Conservation (phyloP, 208 protist genomes). For the Trichomonas vaginalis region DNA sequence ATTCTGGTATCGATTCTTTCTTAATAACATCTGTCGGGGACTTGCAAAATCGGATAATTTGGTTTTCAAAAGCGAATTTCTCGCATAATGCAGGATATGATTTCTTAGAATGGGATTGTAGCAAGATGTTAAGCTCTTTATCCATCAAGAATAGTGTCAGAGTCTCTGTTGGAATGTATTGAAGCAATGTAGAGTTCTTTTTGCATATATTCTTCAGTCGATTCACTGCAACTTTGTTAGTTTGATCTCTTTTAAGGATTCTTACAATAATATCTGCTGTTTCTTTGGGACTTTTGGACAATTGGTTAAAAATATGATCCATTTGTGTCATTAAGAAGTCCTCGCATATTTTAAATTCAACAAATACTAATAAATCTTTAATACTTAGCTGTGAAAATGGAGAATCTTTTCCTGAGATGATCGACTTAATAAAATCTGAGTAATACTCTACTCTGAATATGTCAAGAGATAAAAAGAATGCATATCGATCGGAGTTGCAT, state of each 20-base stretch:
- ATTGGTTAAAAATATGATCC: background rate
- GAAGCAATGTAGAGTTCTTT: background rate
- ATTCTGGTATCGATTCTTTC: background rate
- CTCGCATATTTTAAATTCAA: background rate
- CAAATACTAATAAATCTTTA: background rate
- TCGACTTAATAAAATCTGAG: background rate
- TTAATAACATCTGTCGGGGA: background rate
- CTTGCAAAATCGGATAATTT: background rate
- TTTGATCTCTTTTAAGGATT: background rate
- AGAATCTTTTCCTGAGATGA: background rate
- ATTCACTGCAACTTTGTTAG: background rate
- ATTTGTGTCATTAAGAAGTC: background rate
- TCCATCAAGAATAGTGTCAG: background rate
- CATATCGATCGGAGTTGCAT: background rate
- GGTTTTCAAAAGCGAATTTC: background rate
- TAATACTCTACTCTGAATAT: background rate
- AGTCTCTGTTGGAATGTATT: background rate
- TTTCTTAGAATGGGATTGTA: background rate
- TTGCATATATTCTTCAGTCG: background rate
- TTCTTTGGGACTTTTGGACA: background rate
- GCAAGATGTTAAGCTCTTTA: background rate
- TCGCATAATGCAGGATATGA: background rate
- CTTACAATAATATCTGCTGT: background rate
- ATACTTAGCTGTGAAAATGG: background rate
- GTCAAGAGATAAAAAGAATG: background rate